phyloP scores from a whole-genome alignment of 2,329 filamentous ascomycete species.

The Ophiostoma pallidulum region DNA sequence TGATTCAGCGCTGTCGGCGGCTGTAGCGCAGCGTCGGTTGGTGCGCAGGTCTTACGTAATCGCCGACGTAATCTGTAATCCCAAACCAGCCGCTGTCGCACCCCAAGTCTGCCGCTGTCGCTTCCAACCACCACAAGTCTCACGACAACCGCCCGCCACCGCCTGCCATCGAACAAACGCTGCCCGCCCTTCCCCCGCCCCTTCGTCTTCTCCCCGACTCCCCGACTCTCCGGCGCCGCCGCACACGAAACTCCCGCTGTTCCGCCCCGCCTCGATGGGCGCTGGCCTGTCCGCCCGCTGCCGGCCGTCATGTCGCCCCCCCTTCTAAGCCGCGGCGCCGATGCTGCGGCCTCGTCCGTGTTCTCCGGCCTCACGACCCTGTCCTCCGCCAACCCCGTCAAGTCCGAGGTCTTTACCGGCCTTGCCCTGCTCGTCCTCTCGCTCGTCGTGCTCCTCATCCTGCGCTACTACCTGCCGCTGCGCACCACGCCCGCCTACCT shows the following conservation, averaged over 20 bases:
- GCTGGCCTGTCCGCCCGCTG: slow-evolving; percentile 2
- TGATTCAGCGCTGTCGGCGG: no score
- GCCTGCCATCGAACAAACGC: background rate
- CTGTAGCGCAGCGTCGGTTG: no score
- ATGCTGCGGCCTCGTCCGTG: background rate
- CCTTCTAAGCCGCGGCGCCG: slow-evolving; percentile 7
- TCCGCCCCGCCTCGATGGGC: slow-evolving; percentile 7
- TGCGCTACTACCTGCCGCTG: slow-evolving; percentile 83
- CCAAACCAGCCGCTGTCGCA: no score
- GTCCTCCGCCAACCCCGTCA: slow-evolving; percentile 41
- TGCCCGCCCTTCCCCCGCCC: slow-evolving; percentile 1
- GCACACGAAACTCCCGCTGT: no score
- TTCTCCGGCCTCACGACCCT: no score
- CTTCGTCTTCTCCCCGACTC: background rate
- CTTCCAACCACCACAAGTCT: background rate
- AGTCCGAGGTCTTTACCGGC: slow-evolving; percentile 70
- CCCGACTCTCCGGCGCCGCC: background rate
- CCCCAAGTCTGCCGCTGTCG: no score
- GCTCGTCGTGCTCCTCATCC: slow-evolving; percentile 66
- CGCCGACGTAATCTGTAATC: no score
- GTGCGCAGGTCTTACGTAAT: no score
- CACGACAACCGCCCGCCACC: background rate
- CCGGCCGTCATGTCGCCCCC: slow-evolving; percentile 11
- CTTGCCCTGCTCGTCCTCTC: slow-evolving; percentile 66
- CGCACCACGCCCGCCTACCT: slow-evolving; percentile 86